Conservation (phyloP, 1,139 yeast genomes). For the Pichia sp. region DNA sequence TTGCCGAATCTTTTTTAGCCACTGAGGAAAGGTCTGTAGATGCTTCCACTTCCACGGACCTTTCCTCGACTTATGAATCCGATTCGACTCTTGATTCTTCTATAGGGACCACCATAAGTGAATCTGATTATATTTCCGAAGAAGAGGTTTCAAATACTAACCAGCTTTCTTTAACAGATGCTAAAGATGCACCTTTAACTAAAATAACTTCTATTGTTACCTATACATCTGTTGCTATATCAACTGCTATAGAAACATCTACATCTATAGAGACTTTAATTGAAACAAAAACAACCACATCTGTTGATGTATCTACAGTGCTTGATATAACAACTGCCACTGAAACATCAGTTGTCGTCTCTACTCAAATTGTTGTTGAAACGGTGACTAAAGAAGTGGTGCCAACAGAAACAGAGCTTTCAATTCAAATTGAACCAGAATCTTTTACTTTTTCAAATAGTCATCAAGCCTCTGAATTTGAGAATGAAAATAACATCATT, state of each 20-base stretch:
- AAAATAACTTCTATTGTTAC: slow-evolving; percentile 7
- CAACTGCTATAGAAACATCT: slow-evolving; percentile 2
- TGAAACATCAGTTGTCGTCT: slow-evolving; percentile 10
- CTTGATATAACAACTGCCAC: slow-evolving; percentile 2
- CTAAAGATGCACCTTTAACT: neutral
- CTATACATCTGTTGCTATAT: slow-evolving; percentile 4
- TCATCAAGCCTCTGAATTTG: neutral
- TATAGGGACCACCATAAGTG: too few species aligned
- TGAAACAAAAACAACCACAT: slow-evolving; percentile 4
- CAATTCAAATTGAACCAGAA: slow-evolving; percentile 8
- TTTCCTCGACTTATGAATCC: too few species aligned
- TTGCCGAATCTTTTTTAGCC: neutral
- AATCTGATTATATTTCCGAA: too few species aligned
- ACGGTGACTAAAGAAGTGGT: slow-evolving; percentile 5
- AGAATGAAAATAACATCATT: neutral
- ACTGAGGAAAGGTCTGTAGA: neutral
- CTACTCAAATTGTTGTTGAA: slow-evolving; percentile 5
- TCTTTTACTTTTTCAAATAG: neutral
- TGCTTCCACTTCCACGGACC: too few species aligned
- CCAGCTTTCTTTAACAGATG: neutral
- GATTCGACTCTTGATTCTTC: too few species aligned
- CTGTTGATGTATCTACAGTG: slow-evolving; percentile 1
- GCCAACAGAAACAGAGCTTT: neutral
- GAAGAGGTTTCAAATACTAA: neutral
- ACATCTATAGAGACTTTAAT: slow-evolving; percentile 1